Percentiles rank a stretch among this genome's conserved stretches.
Conservation (phyloP, 441 rosid genomes). For the Croton setiger region DNA sequence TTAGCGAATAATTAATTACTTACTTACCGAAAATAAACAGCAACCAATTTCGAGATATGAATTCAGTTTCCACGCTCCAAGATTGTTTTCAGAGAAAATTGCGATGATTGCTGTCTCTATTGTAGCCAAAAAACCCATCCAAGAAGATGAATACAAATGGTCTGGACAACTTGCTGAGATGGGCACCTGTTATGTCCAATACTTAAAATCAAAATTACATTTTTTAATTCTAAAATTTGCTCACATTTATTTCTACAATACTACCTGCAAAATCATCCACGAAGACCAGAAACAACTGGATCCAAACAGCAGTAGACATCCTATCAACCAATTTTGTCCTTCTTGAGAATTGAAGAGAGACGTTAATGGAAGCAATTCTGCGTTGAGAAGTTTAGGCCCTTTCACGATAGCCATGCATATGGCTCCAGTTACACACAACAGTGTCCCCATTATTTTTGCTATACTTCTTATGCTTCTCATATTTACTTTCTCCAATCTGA, state of each 20-base stretch:
- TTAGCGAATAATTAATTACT: background rate
- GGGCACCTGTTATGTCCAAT: slow-evolving; percentile 38
- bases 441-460: slow-evolving; percentile 50
- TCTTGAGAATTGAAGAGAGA: slow-evolving; percentile 20
- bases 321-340: slow-evolving; percentile 45
- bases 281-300: slow-evolving; percentile 60
- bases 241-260: background rate
- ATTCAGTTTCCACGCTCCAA: slow-evolving; percentile 45
- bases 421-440: slow-evolving; percentile 25
- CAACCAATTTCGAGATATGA: slow-evolving; percentile 37
- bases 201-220: no score
- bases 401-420: no score
- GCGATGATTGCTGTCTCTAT: slow-evolving; percentile 43
- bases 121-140: slow-evolving; percentile 58
- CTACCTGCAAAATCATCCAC: slow-evolving; percentile 45
- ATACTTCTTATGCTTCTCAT: slow-evolving; percentile 41
- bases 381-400: no score
- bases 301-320: slow-evolving; percentile 49
- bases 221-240: background rate
- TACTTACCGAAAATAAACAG: slow-evolving; percentile 44
- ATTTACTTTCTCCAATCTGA: slow-evolving; percentile 42
- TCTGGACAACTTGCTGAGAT: slow-evolving; percentile 44
- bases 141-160: slow-evolving; percentile 49
- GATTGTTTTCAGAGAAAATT: slow-evolving; percentile 34
- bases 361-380: no score